phyloP scores from a whole-genome alignment of 2,329 filamentous ascomycete genomes.

The Ilyonectria destructans region DNA sequence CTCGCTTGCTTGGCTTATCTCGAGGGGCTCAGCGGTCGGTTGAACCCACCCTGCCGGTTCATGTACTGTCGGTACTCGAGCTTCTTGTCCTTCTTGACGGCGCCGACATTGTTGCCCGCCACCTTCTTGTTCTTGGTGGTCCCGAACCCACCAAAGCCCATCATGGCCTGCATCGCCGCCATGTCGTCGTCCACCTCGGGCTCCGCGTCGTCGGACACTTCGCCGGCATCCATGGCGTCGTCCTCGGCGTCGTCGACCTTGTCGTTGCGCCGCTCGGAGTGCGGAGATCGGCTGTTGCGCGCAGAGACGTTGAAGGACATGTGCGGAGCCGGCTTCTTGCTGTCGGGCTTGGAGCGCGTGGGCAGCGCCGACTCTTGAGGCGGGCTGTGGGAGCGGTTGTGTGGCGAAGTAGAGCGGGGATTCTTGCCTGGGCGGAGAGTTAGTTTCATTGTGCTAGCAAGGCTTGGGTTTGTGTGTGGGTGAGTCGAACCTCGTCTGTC shows the following conservation, averaged over 20 bases:
- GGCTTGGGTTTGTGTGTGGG: no score
- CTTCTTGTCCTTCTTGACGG: conserved; percentile 92
- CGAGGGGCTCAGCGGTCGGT: conserved; percentile 79
- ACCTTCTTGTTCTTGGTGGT: conserved; percentile 93
- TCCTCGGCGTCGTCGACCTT: conserved; percentile 37
- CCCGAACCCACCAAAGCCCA: conserved; percentile 92
- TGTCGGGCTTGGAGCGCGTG: conserved; percentile 53
- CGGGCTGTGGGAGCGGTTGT: conserved; percentile 41
- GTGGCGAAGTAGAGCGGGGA: conserved; percentile 59
- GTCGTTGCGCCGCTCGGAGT: conserved; percentile 28
- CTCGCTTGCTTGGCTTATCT: conserved; percentile 49
- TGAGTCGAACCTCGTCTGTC: conserved; percentile 46
- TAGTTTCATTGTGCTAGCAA: conserved; percentile 1
- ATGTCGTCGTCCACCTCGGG: conserved; percentile 76
- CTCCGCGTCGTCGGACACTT: conserved; percentile 50
- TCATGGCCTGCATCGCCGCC: conserved; percentile 84
- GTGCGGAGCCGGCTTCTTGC: conserved; percentile 38
- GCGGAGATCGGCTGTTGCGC: conserved; percentile 49
- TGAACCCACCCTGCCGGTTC: conserved; percentile 88
- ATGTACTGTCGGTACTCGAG: conserved; percentile 98
- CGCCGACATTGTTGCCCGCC: conserved; percentile 87
- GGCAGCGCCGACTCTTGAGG: conserved; percentile 51
- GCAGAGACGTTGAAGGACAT: conserved; percentile 56
- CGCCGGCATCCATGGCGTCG: conserved; percentile 49
- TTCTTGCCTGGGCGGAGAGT: conserved; percentile 42